Percentiles rank a stretch among this genome's conserved stretches.
Evolutionary conservation across 2,329 filamentous ascomycete genomes (phyloP).

Genomic region (Diaporthe vexans): DNA sequence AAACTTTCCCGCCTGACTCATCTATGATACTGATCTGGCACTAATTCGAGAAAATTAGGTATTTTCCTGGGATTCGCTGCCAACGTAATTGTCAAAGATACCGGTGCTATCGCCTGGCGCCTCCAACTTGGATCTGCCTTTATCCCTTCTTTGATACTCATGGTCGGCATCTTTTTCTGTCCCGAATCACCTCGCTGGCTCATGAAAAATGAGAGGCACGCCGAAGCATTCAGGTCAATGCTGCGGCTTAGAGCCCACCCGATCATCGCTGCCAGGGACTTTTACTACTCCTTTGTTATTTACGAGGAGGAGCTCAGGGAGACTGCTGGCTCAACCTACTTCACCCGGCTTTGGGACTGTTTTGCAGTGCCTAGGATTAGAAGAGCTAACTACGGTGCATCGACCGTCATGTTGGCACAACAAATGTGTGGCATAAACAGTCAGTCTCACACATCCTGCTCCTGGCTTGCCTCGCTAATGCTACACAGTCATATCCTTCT

Average conservation of each 20-base stretch:
- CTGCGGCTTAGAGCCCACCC: constrained; percentile 65
- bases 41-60: constrained; percentile 45
- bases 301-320: constrained; percentile 64
- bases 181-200: constrained; percentile 76
- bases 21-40: neutral
- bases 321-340: constrained; percentile 63
- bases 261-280: constrained; percentile 71
- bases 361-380: constrained; percentile 79
- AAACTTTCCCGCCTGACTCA: accelerated
- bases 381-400: constrained; percentile 81
- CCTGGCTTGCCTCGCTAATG: neutral
- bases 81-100: constrained; percentile 69
- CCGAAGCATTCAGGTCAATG: constrained; percentile 71
- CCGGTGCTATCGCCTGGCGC: constrained; percentile 69
- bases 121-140: constrained; percentile 75
- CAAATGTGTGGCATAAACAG: constrained; percentile 72
- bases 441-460: neutral
- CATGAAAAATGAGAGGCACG: constrained; percentile 75
- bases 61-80: constrained; percentile 73
- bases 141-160: constrained; percentile 69
- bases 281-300: constrained; percentile 75
- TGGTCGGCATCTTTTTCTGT: constrained; percentile 74
- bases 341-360: constrained; percentile 73
- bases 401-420: constrained; percentile 84
- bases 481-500: constrained; percentile 74